Base-by-base conservation (phyloP, 345 rosid genomes). In the Cochlearia excelsa region DNA sequence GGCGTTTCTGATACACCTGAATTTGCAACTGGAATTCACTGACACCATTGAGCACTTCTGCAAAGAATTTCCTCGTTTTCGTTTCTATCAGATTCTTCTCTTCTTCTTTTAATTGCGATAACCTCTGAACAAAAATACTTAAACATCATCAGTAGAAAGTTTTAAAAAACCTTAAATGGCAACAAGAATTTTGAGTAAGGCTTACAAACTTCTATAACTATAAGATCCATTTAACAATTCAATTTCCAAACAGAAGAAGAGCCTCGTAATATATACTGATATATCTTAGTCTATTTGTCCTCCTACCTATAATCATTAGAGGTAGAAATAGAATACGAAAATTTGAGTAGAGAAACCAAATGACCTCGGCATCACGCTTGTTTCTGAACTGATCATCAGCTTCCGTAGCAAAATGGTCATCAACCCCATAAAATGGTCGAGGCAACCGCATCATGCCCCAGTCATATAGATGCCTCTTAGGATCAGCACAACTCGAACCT, bases 361-460 rank as follows among this genome's bases (percentile, higher is more conserved):
- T 68, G 42, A 93, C 99, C 97, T 94, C 99, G 6, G 87, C 82
- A 80, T 90, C 97, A 53, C 96, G 90, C 77, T 87, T 90, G 85
- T 87, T 87, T 57, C 96, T 77, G 65, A 85, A 80, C 63, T 85
- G 92, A 66, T 94, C 96, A 76, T 94, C 93, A 67, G 87, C 81
- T 73, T 87, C 99, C 58, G 60, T 75, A 26, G 87, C 85, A 80
- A 87, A 94, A 67, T 92, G 95, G 79, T 87, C 90, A 46, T 90
- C 95, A 65, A 85, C 75, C 2, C 99, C 99, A 68, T 85, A 87
- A 27, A 79, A 67, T 44, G 88, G 84, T 30, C 89, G 91, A 58
- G 77, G 85, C 61, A 87, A 68, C 61, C 97, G 91, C 84, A 82
- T 81, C 95, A 84, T 82, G 39, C 95, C 96, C 97, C 99, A 94